A percentile compares a stretch with the other conserved stretches of the same genome.
phyloP scores from a whole-genome alignment of 2,329 filamentous ascomycete genomes.

The Metarhizium rileyi region DNA sequence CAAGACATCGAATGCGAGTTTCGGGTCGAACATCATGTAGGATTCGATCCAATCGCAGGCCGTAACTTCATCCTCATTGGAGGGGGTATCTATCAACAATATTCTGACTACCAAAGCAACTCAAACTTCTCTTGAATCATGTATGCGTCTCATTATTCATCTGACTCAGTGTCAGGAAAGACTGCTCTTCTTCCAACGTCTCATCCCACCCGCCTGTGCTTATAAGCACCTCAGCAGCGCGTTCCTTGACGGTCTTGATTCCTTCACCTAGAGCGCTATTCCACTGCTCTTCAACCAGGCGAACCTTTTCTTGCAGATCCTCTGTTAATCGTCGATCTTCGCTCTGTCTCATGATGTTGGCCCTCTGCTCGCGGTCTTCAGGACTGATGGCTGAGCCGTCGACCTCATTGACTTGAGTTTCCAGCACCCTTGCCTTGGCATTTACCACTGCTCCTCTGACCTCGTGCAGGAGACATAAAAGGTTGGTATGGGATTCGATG shows the following conservation, averaged over 20 bases:
- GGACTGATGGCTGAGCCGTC: slow-evolving; percentile 21
- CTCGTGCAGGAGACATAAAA: slow-evolving; percentile 83
- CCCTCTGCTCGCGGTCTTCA: slow-evolving; percentile 28
- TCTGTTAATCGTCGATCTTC: slow-evolving; percentile 67
- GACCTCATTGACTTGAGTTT: slow-evolving; percentile 47
- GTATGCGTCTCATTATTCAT: not conserved
- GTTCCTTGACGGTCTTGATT: slow-evolving; percentile 61
- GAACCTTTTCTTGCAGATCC: slow-evolving; percentile 88
- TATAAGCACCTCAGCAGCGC: slow-evolving; percentile 64
- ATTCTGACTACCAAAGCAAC: not conserved
- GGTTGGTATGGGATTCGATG: slow-evolving; percentile 87
- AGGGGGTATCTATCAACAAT: slow-evolving; percentile 2
- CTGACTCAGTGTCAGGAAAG: slow-evolving; percentile 33
- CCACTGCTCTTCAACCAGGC: slow-evolving; percentile 87
- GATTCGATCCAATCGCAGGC: not conserved
- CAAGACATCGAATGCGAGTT: too few relatives aligned
- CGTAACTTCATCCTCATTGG: slow-evolving; percentile 1
- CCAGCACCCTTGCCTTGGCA: slow-evolving; percentile 57
- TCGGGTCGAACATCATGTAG: too few relatives aligned
- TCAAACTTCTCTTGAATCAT: not conserved
- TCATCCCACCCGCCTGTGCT: slow-evolving; percentile 86
- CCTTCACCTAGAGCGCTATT: slow-evolving; percentile 71
- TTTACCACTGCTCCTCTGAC: slow-evolving; percentile 70
- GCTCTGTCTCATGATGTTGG: slow-evolving; percentile 48
- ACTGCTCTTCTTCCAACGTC: slow-evolving; percentile 46